Evolutionary conservation across 345 rosid species (phyloP).

Genomic region (Eutrema japonicum): DNA sequence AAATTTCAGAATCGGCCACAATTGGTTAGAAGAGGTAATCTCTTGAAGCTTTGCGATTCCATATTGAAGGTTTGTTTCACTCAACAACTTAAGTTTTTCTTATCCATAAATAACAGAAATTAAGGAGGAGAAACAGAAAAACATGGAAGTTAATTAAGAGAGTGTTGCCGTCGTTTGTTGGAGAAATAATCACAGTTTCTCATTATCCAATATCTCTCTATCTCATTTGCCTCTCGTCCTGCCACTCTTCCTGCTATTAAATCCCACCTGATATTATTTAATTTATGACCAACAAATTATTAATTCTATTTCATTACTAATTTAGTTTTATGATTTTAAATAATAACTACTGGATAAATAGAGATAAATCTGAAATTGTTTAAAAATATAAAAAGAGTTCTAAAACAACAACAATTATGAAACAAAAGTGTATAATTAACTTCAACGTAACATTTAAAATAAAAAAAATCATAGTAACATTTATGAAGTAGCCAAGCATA

Average conservation of each 20-base stretch:
- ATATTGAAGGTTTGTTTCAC: background rate
- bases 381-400: background rate
- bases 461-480: background rate
- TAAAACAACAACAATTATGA: too few species aligned
- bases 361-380: background rate
- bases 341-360: background rate
- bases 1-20: too few species aligned
- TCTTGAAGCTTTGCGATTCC: too few species aligned
- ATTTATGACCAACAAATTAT: background rate
- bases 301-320: background rate
- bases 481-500: background rate
- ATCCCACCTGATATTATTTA: constrained; percentile 52
- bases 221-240: constrained; percentile 67
- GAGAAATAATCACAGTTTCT: constrained; percentile 32
- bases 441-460: background rate
- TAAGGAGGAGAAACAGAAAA: background rate
- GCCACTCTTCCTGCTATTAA: constrained; percentile 68
- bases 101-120: background rate
- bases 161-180: constrained; percentile 3
- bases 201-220: constrained; percentile 64
- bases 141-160: constrained; percentile 19
- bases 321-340: background rate
- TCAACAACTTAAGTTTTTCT: background rate
- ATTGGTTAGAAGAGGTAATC: too few species aligned
- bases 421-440: background rate